phyloP scores from a whole-genome alignment of 768 basidiomycete species.

The Brasilioporus rufonigricans region DNA sequence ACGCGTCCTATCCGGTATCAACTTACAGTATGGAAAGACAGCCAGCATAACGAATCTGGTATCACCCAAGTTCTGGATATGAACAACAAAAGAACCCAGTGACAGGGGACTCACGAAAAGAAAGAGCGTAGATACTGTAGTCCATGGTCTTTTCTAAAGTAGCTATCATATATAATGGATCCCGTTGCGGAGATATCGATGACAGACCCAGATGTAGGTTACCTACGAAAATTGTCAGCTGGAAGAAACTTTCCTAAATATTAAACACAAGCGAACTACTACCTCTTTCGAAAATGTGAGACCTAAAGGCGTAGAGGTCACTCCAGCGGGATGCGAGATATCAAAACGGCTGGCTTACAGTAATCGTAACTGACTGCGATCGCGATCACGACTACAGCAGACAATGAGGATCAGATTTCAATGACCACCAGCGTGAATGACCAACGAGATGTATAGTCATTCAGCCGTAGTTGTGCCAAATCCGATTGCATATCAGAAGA shows the following conservation, averaged over 20 bases:
- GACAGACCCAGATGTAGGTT: neutral
- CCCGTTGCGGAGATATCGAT: neutral
- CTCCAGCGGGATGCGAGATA: neutral
- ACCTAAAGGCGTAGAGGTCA: neutral
- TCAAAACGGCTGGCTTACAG: neutral
- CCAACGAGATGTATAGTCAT: neutral
- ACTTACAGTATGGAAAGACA: neutral
- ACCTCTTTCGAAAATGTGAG: constrained; percentile 4
- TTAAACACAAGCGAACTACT: neutral
- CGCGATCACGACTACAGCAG: neutral
- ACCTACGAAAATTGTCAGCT: neutral
- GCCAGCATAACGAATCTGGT: constrained; percentile 2
- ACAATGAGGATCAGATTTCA: neutral
- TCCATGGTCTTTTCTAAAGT: neutral
- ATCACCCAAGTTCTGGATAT: neutral
- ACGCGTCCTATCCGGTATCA: neutral
- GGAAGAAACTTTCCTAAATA: neutral
- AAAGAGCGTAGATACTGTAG: neutral
- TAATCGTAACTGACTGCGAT: neutral
- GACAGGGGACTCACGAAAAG: neutral
- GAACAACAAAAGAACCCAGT: neutral
- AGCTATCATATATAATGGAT: neutral
- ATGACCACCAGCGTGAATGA: neutral
- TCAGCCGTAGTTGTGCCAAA: neutral
- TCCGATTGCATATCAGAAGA: neutral